Conservation (phyloP, 1,284 basidiomycete species). For the Gymnopus androsaceus region DNA sequence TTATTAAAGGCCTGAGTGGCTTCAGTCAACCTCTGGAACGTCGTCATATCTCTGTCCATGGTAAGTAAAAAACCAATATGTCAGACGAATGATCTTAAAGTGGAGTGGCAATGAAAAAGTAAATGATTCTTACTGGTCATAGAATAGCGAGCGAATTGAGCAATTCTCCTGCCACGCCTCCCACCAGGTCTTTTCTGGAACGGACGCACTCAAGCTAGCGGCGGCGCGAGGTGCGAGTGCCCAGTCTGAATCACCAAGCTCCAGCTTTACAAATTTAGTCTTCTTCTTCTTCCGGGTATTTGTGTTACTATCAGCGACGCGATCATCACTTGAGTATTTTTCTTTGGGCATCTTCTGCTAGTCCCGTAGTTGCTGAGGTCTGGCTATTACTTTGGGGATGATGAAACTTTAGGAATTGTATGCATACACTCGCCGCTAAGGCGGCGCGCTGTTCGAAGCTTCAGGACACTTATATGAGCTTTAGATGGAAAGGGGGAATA, state of each 20-base stretch:
- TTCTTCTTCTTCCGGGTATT: not conserved
- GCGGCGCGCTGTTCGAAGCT: too few species aligned
- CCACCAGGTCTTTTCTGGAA: constrained; percentile 57
- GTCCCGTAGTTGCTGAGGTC: too few species aligned
- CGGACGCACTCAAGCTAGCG: too few species aligned
- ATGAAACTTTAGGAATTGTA: too few species aligned
- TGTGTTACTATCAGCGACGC: not conserved
- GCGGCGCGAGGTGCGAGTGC: too few species aligned
- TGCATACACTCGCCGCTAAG: too few species aligned
- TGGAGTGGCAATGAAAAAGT: too few species aligned
- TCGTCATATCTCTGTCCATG: constrained; percentile 37
- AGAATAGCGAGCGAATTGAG: constrained; percentile 28
- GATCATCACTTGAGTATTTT: not conserved
- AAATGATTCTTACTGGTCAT: constrained; percentile 45
- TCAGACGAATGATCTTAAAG: constrained; percentile 28
- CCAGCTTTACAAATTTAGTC: not conserved
- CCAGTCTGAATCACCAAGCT: not conserved
- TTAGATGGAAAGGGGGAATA: too few species aligned
- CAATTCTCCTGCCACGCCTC: constrained; percentile 67
- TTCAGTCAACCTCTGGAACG: constrained; percentile 55
- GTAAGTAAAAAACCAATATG: constrained; percentile 27
- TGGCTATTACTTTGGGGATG: too few species aligned
- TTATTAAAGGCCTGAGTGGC: constrained; percentile 59
- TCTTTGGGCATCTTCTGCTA: constrained; percentile 2
- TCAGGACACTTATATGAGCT: too few species aligned